Evolutionary conservation across 441 rosid species (phyloP), one percentile per base, ranked within the genome.

Genomic region (Erodium trifolium): DNA sequence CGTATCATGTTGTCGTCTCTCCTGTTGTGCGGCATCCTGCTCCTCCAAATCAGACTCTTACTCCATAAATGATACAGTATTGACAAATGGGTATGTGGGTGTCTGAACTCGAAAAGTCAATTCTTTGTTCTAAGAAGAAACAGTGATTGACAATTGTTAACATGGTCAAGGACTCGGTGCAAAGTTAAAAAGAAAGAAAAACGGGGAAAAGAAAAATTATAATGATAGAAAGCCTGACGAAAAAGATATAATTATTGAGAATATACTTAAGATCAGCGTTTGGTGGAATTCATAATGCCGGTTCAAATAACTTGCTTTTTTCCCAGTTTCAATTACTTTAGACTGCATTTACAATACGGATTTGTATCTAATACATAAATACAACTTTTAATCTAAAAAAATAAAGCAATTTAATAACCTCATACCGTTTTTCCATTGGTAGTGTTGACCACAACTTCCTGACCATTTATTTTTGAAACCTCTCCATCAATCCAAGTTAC

Each of bases 401-500:
- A 17, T 43, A 49, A 49, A 49, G 57, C 17, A 13, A 49, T 49
- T 41, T 12, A 18, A 18, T 19, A 9, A 67, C 51, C 47, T 75
- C 78, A 16, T 35, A 78, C 98, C 91, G 76, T 88, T 72, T 91
- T 93, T 29, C 99, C 91, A 75, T 47, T 66, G 19, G 70, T 75
- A 67, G 85, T 70, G 71, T 79, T 72, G 69, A 93, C 70, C 69
- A 80, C 82, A 34, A 70, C 95, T 73, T 91, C 78, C 57, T 84
- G 18, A 35, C 92, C 96, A 41, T 70, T 82, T 71, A 93, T 87
- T 77, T 88, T 91, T 62, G 72, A 67, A 67, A 93, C 95, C 71
- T 72, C 73, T 45, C 97, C 99, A 77, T 88, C 93, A 71, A 88
- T 69, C 97, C 99, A 93, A 75, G 97, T 89, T 55, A 67, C 45